Evolutionary conservation across 1,284 basidiomycete genomes (phyloP).

Genomic region (Fomitiporia mediterranea): DNA sequence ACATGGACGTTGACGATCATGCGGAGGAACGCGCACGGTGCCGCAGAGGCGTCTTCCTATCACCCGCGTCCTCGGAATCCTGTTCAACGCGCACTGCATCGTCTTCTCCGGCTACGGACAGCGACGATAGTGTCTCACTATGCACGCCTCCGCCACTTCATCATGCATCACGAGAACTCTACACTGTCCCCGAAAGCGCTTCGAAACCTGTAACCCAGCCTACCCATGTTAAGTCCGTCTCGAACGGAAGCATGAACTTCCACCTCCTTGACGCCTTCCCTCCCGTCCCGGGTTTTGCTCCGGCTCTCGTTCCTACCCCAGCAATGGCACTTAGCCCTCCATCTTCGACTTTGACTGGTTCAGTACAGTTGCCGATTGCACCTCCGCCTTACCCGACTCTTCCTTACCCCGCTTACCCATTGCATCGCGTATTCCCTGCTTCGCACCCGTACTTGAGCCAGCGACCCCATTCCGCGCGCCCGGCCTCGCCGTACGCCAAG

Average conservation of each 20-base stretch:
- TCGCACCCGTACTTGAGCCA: not conserved
- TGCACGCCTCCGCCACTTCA: constrained; percentile 5
- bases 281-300: constrained; percentile 1
- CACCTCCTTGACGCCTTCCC: constrained; percentile 8
- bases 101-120: constrained; percentile 7
- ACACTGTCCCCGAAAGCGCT: not conserved
- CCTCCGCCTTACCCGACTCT: constrained; percentile 3
- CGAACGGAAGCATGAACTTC: constrained; percentile 2
- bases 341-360: not conserved
- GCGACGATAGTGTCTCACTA: not conserved
- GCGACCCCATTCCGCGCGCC: not conserved
- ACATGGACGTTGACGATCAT: constrained; percentile 1
- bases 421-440: not conserved
- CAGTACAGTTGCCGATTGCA: not conserved
- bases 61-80: constrained; percentile 3
- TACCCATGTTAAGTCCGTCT: not conserved
- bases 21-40: constrained; percentile 6
- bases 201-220: not conserved
- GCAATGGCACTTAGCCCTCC: not conserved
- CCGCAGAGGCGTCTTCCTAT: not conserved
- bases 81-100: not conserved
- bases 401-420: not conserved
- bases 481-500: constrained; percentile 9
- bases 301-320: not conserved
- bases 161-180: not conserved